Evolutionary conservation across 2,329 filamentous ascomycete genomes (phyloP), one percentile per base, ranked within the genome.

Genomic region (Cadophora sp.): DNA sequence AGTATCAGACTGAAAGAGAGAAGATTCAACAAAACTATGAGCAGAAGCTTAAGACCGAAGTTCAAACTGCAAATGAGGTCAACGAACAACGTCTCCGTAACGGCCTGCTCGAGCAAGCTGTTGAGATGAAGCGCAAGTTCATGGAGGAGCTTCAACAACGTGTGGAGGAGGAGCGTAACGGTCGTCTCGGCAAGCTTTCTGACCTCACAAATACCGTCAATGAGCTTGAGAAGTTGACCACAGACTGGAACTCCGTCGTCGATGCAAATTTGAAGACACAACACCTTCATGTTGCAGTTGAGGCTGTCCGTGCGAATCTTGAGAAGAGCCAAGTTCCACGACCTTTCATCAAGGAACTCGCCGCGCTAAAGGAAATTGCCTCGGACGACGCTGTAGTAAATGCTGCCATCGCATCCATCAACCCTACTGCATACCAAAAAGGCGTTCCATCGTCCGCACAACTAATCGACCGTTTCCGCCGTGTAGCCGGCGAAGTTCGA

Each of bases 351-450:
- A 90, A 91, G 71, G 96, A 99, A 83, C 89, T 99, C 16, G 93
- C 97, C 24, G 96, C 96, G 3, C 87, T 99, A 65, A 97, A 97
- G 83, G 94, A 97, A 80, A 92, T 97, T 73, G 93, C 93, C 4
- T 86, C 87, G 34, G 91, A 93, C 62, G 92, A 97, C 78, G 84
- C 92, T 0, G 91, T 98, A 6, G 93, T 99, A 69, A 91, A 93
- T 74, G 95, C 95, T 4, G 96, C 96, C 68, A 97, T 99, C 76
- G 92, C 92, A n/a, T 97, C 94, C 34, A 97, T 99, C 81, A 97
- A 97, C 83, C 96, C 96, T 3, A 84, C 87, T 12, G 93, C 96
- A 24, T 99, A 99, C 83, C 96, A 98, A 82, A 91, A 91, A 66
- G 96, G 96, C 68, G 90, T 99, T 67, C 89, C 94, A 27, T 93